A percentile compares a stretch with the other conserved stretches of the same genome.
These are phyloP conservation scores for Globisporangium polare DNA, from an alignment of 352 stramenopile species.

Conservation along the genomic window DNA sequence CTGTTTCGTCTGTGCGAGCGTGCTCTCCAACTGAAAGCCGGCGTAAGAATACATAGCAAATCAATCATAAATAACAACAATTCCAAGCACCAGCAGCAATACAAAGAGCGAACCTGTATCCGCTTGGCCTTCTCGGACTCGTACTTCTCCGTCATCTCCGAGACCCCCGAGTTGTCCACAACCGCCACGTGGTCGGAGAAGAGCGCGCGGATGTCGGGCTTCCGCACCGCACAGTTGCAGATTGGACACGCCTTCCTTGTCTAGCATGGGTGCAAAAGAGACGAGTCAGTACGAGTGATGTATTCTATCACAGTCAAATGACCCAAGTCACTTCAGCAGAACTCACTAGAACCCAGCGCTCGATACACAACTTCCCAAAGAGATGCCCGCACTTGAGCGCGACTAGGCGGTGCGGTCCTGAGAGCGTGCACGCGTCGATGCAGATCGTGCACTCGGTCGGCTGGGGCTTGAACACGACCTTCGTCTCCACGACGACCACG, in stretches of 20 bases:
- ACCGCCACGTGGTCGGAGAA: conserved; percentile 70
- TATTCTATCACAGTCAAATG: too few relatives aligned
- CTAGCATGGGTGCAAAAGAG: background rate
- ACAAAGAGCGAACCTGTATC: conserved; percentile 18
- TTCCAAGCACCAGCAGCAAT: background rate
- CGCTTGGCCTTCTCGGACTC: conserved; percentile 46
- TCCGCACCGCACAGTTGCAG: conserved; percentile 39
- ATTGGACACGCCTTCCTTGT: conserved; percentile 3
- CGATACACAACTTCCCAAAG: conserved; percentile 73
- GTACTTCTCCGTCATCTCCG: conserved; percentile 41
- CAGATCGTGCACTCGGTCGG: conserved; percentile 74
- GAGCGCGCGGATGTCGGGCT: conserved; percentile 44
- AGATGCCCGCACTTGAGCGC: conserved; percentile 74
- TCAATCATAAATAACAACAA: background rate
- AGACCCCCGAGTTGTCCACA: conserved; percentile 4
- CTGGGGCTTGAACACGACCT: conserved; percentile 35
- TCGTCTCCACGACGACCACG: conserved; percentile 8
- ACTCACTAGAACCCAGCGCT: conserved; percentile 51
- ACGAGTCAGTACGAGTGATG: background rate
- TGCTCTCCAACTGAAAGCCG: conserved; percentile 1
- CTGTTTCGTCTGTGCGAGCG: conserved; percentile 1
- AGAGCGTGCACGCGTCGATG: conserved; percentile 59
- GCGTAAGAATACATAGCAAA: background rate
- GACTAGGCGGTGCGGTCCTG: conserved; percentile 60
- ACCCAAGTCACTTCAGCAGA: too few relatives aligned